Conservation (phyloP, 768 basidiomycete species). For the Calocera viscosa region DNA sequence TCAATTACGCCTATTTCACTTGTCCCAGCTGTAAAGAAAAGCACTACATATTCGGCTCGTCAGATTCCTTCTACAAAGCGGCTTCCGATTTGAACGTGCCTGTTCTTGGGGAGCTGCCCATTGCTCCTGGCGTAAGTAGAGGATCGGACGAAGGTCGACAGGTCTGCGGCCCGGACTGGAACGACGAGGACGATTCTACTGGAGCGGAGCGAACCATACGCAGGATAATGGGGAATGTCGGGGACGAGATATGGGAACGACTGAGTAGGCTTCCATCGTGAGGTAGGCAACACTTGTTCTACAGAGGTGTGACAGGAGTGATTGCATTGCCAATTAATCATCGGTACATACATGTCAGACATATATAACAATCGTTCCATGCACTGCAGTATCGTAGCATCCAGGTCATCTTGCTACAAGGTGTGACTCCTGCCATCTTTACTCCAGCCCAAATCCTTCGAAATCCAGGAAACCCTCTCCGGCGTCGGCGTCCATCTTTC, state of each 20-base stretch:
- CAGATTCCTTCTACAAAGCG: slow-evolving; percentile 47
- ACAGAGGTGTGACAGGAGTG: background rate
- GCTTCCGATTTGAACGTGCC: slow-evolving; percentile 46
- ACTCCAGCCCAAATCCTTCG: slow-evolving; percentile 5
- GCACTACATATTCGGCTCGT: slow-evolving; percentile 59
- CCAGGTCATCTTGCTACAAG: background rate
- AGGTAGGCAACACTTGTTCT: background rate
- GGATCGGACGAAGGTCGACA: slow-evolving; percentile 51
- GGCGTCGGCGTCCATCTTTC: slow-evolving; percentile 1
- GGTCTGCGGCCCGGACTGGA: background rate
- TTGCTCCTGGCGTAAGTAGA: slow-evolving; percentile 60
- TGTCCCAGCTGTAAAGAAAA: slow-evolving; percentile 57
- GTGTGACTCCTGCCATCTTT: background rate
- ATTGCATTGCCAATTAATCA: background rate
- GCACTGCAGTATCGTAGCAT: background rate
- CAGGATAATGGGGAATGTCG: background rate
- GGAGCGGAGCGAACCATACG: background rate
- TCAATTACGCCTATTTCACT: slow-evolving; percentile 78
- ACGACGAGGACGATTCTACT: background rate
- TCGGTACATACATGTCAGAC: background rate
- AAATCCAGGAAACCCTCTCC: slow-evolving; percentile 3
- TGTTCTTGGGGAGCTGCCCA: slow-evolving; percentile 68
- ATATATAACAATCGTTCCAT: background rate
- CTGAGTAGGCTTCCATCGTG: background rate
- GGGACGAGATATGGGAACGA: background rate